Conservation (phyloP, 1,139 yeast species). For the Petasospora fabianii region DNA sequence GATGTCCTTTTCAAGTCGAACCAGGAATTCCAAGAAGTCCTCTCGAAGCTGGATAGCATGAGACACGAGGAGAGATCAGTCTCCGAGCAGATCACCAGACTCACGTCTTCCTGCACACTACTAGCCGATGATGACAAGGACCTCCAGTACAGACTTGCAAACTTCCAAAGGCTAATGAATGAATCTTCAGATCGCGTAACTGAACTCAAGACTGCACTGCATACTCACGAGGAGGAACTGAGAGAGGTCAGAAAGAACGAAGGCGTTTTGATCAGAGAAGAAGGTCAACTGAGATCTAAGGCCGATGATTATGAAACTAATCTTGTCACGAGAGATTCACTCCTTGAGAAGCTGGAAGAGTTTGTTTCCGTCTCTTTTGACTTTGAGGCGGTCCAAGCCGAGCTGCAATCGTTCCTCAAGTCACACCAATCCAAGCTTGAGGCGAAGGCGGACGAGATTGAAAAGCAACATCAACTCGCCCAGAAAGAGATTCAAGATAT, state of each 20-base stretch:
- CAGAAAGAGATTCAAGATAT: slow-evolving; percentile 28
- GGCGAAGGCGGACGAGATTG: slow-evolving; percentile 12
- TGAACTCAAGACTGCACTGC: slow-evolving; percentile 23
- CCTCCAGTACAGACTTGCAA: slow-evolving; percentile 45
- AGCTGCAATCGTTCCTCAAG: slow-evolving; percentile 14
- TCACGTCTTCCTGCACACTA: slow-evolving; percentile 42
- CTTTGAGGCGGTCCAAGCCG: not conserved
- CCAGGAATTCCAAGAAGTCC: slow-evolving; percentile 74
- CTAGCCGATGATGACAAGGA: slow-evolving; percentile 49
- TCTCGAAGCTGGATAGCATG: slow-evolving; percentile 61
- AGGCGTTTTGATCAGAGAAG: slow-evolving; percentile 43
- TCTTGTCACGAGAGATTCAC: slow-evolving; percentile 22
- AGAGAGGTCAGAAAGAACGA: slow-evolving; percentile 33
- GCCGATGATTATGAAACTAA: slow-evolving; percentile 37
- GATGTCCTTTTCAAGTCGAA: slow-evolving; percentile 68
- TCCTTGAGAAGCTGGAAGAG: slow-evolving; percentile 13
- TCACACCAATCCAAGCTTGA: slow-evolving; percentile 13
- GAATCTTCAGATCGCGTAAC: slow-evolving; percentile 35
- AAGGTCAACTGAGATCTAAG: slow-evolving; percentile 57
- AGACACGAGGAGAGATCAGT: slow-evolving; percentile 44
- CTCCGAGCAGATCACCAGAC: slow-evolving; percentile 46
- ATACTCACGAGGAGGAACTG: slow-evolving; percentile 24
- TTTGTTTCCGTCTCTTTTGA: not conserved
- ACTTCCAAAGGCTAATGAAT: slow-evolving; percentile 48
- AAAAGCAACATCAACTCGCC: slow-evolving; percentile 26